A percentile compares a stretch with the other conserved stretches of the same genome.
Evolutionary conservation across 1,284 basidiomycete species (phyloP).

Genomic region (Wallemia hederae): DNA sequence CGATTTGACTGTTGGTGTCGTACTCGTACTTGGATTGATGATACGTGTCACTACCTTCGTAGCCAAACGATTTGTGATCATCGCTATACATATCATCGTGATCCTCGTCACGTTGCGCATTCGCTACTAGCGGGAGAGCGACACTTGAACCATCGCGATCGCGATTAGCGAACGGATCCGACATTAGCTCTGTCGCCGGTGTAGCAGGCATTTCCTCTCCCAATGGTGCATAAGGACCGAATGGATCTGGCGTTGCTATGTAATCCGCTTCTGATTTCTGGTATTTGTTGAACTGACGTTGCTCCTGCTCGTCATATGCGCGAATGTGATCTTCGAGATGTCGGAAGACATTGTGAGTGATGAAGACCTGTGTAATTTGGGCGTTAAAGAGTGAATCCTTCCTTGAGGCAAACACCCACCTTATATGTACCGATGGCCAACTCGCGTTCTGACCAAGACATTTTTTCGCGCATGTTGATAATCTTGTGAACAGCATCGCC

Average conservation of each 20-base stretch:
- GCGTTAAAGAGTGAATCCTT: background rate
- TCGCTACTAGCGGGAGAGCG: conserved; percentile 35
- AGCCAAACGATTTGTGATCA: conserved; percentile 40
- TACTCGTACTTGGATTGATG: conserved; percentile 38
- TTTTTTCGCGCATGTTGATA: conserved; percentile 29
- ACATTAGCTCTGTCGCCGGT: conserved; percentile 21
- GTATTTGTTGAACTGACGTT: conserved; percentile 27
- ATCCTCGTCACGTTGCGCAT: conserved; percentile 34
- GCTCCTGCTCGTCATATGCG: conserved; percentile 50
- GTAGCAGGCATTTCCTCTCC: conserved; percentile 20
- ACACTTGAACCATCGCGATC: conserved; percentile 15
- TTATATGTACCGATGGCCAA: conserved; percentile 51
- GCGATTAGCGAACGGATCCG: conserved; percentile 9
- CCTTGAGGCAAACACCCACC: conserved; percentile 19
- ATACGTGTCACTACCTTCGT: conserved; percentile 34
- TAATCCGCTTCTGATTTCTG: conserved; percentile 39
- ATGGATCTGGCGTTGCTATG: conserved; percentile 27
- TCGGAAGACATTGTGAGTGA: conserved; percentile 65
- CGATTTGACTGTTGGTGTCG: conserved; percentile 44
- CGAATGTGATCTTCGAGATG: conserved; percentile 65
- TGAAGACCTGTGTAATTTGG: conserved; percentile 41
- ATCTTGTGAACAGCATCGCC: conserved; percentile 20
- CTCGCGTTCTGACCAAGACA: conserved; percentile 39
- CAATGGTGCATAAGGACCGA: conserved; percentile 52
- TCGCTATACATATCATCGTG: conserved; percentile 28